Conservation (phyloP, 2,329 filamentous ascomycete genomes). For the Claviceps pazoutovae region DNA sequence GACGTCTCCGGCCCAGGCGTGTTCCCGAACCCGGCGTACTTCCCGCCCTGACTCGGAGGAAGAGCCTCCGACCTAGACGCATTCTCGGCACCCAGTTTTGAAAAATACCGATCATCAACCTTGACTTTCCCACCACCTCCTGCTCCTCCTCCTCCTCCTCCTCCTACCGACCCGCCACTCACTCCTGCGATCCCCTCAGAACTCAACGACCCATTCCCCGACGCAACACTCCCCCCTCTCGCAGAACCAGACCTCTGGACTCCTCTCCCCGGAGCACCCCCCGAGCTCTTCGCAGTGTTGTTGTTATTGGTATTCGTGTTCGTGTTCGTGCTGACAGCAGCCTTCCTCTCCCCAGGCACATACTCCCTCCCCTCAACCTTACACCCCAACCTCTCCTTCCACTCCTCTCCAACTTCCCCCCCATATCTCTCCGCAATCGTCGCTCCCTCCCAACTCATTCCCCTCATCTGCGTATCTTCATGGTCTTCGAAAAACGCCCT, state of each 20-base stretch:
- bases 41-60: constrained; percentile 81
- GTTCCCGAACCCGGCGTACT: constrained; percentile 83
- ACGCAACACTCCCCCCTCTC: no score
- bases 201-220: no score
- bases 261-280: constrained; percentile 15
- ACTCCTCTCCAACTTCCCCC: constrained; percentile 83
- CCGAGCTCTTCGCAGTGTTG: no score
- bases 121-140: constrained; percentile 31
- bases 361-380: constrained; percentile 85
- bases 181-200: no score
- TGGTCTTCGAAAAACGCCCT: constrained; percentile 72
- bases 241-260: constrained; percentile 22
- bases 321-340: constrained; percentile 6
- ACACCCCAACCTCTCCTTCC: constrained; percentile 76
- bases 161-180: constrained; percentile 13
- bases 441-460: constrained; percentile 66
- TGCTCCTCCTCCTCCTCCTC: no score
- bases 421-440: constrained; percentile 86
- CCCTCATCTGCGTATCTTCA: constrained; percentile 49
- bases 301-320: no score
- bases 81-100: constrained; percentile 71
- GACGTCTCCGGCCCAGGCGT: constrained; percentile 43
- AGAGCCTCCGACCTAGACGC: constrained; percentile 58
- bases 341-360: constrained; percentile 56
- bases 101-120: constrained; percentile 82